Conservation (phyloP, 2,329 filamentous ascomycete species). For the Ceratocystis colombiana region DNA sequence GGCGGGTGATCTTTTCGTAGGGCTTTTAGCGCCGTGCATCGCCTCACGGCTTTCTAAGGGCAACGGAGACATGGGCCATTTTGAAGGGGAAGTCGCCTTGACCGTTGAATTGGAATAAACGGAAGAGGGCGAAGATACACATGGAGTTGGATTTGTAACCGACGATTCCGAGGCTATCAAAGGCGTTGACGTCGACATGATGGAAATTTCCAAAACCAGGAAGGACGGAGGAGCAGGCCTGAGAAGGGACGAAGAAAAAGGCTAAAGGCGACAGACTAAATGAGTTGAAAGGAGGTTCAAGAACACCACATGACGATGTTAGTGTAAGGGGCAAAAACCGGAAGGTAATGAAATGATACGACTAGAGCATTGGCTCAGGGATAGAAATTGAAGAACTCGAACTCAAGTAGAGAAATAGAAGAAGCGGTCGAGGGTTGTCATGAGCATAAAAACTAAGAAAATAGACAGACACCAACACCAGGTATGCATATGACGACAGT, state of each 20-base stretch:
- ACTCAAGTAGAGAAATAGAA: background rate
- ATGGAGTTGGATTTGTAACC: conserved; percentile 14
- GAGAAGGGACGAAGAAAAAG: background rate
- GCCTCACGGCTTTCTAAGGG: background rate
- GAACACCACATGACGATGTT: background rate
- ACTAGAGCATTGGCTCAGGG: background rate
- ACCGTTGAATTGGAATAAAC: conserved; percentile 23
- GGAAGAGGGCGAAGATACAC: conserved; percentile 23
- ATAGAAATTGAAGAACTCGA: background rate
- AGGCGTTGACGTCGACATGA: conserved; percentile 20
- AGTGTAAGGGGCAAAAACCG: background rate
- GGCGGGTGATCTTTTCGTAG: conserved; percentile 1
- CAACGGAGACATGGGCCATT: conserved; percentile 16
- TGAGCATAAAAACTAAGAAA: background rate
- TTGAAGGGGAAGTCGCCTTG: conserved; percentile 20
- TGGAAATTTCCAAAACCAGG: background rate
- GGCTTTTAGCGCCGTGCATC: conserved; percentile 3
- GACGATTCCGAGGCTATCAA: conserved; percentile 14
- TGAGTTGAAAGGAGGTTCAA: background rate
- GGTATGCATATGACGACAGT: background rate
- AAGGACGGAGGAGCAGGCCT: background rate
- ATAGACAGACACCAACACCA: background rate
- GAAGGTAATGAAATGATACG: background rate
- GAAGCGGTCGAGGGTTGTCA: background rate
- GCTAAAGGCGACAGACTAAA: background rate